Percentiles rank a stretch among this genome's conserved stretches.
Conservation (phyloP, 1,139 yeast species). For the Zygosaccharomyces sapae region DNA sequence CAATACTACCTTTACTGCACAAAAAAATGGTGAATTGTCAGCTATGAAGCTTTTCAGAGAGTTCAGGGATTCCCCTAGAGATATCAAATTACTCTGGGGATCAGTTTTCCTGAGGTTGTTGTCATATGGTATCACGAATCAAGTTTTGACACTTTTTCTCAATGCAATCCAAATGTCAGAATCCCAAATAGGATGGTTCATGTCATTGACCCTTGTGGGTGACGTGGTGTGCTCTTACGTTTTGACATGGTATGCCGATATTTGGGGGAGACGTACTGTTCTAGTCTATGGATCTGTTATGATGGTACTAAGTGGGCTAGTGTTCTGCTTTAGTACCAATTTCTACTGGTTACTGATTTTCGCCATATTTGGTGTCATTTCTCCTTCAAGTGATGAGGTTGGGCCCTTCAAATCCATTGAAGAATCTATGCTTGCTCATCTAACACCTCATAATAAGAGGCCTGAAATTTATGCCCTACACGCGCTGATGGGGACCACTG, state of each 20-base stretch:
- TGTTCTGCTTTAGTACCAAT: conserved; percentile 53
- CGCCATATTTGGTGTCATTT: conserved; percentile 66
- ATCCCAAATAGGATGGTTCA: conserved; percentile 65
- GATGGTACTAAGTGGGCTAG: conserved; percentile 68
- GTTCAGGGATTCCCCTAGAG: conserved; percentile 38
- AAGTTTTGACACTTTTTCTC: conserved; percentile 71
- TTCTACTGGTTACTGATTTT: conserved; percentile 59
- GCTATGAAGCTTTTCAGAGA: conserved; percentile 19
- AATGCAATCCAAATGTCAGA: conserved; percentile 54
- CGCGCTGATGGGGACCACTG: conserved; percentile 58
- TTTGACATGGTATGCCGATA: conserved; percentile 75
- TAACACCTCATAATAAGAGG: conserved; percentile 61
- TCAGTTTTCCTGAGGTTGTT: conserved; percentile 70
- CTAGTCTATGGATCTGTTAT: conserved; percentile 61
- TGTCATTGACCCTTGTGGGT: conserved; percentile 78
- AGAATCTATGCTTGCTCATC: conserved; percentile 79
- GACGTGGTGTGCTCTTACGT: conserved; percentile 72
- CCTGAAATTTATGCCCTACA: conserved; percentile 67
- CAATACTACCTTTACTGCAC: neutral
- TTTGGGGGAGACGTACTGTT: conserved; percentile 66
- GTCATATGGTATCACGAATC: conserved; percentile 79
- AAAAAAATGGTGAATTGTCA: neutral
- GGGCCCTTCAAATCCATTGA: conserved; percentile 91
- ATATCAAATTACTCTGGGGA: conserved; percentile 62
- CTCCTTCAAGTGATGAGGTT: conserved; percentile 89